Evolutionary conservation across 768 basidiomycete species (phyloP).

Genomic region (Mycena rosella): DNA sequence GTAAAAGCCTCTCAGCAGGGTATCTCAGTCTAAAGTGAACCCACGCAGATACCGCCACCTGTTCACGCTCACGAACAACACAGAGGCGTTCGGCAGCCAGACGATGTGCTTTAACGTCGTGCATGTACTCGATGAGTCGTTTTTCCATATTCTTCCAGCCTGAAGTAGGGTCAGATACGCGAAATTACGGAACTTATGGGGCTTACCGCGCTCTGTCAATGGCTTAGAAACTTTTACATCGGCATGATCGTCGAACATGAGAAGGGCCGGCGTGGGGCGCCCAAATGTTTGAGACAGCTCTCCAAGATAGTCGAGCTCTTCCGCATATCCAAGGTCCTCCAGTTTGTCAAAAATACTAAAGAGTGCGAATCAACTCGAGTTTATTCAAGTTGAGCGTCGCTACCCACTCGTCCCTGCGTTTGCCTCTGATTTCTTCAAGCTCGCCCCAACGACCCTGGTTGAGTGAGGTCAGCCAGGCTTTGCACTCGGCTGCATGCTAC

Average conservation of each 20-base stretch:
- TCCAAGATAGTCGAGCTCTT: conserved; percentile 23
- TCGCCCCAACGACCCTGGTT: conserved; percentile 24
- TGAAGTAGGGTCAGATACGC: conserved; percentile 19
- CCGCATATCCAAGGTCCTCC: conserved; percentile 33
- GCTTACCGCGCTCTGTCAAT: conserved; percentile 39
- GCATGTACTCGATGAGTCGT: conserved; percentile 45
- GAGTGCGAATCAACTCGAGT: not conserved
- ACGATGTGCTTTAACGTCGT: conserved; percentile 33
- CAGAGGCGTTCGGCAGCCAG: conserved; percentile 37
- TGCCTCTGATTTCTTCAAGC: conserved; percentile 26
- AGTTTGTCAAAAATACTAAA: conserved; percentile 34
- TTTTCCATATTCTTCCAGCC: conserved; percentile 47
- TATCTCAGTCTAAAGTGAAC: conserved; percentile 37
- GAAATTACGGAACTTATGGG: not conserved
- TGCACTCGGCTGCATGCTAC: conserved; percentile 22
- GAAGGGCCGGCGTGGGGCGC: conserved; percentile 11
- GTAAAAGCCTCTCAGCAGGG: conserved; percentile 38
- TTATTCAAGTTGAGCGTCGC: not conserved
- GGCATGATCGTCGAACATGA: conserved; percentile 34
- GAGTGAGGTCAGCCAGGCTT: conserved; percentile 30
- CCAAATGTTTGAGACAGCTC: not conserved
- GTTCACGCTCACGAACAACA: conserved; percentile 38
- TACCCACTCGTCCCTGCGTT: conserved; percentile 33
- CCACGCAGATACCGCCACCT: conserved; percentile 39
- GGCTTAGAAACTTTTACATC: conserved; percentile 35